These are phyloP conservation scores for Celoporthe dispersa DNA, from an alignment of 2,329 filamentous ascomycete species.

Conservation along the genomic window DNA sequence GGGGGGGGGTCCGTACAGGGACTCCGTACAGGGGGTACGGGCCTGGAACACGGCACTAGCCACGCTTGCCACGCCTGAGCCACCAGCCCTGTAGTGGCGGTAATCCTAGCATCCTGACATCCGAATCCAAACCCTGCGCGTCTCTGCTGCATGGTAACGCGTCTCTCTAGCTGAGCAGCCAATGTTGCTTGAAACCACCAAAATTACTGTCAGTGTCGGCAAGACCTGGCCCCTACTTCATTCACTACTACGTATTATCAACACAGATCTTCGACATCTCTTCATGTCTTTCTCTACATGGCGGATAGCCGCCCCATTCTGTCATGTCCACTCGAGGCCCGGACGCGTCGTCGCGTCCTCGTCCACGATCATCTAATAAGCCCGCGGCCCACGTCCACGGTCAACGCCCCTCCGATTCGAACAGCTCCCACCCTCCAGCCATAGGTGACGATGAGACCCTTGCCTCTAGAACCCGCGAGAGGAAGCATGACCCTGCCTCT, in stretches of 20 bases:
- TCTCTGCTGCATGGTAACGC: neutral
- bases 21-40: neutral
- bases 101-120: neutral
- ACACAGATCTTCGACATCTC: slow-evolving; percentile 10
- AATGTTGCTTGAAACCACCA: neutral
- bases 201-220: neutral
- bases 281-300: slow-evolving; percentile 36
- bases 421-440: slow-evolving; percentile 44
- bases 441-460: slow-evolving; percentile 38
- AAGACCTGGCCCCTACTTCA: neutral
- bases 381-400: slow-evolving; percentile 40
- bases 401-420: slow-evolving; percentile 42
- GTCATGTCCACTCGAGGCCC: slow-evolving; percentile 41
- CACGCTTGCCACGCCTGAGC: slow-evolving; percentile 3
- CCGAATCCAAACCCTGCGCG: neutral
- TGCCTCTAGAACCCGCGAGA: slow-evolving; percentile 40
- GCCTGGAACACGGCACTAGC: slow-evolving; percentile 1
- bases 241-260: neutral
- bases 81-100: neutral
- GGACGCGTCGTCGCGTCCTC: slow-evolving; percentile 59
- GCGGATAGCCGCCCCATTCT: slow-evolving; percentile 30
- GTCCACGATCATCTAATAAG: slow-evolving; percentile 32
- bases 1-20: neutral
- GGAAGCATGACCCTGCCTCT: slow-evolving; percentile 42
- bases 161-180: neutral